Percentiles rank a stretch among this genome's conserved stretches.
Evolutionary conservation across 345 rosid genomes (phyloP).

Genomic region (Eucalyptus brandiana): DNA sequence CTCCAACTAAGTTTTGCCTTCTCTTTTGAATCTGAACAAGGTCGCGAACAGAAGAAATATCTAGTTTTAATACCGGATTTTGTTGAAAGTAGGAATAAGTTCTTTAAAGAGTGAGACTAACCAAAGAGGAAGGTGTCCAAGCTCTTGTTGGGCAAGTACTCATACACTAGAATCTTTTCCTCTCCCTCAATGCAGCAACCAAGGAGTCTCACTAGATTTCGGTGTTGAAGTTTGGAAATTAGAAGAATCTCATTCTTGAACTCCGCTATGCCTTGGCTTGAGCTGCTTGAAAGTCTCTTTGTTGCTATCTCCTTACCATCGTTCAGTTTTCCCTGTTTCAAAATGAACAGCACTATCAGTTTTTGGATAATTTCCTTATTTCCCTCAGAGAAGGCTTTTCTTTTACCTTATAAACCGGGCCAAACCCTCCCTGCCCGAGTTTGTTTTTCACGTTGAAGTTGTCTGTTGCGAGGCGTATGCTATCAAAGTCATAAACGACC

Average conservation of each 20-base stretch:
- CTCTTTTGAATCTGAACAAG: not conserved
- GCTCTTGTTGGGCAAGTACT: conserved; percentile 19
- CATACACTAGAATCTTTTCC: conserved; percentile 51
- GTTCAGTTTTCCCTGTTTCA: conserved; percentile 21
- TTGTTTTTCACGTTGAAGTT: not conserved
- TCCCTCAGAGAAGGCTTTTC: not conserved
- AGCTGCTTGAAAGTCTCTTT: conserved; percentile 39
- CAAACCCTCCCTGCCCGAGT: conserved; percentile 1
- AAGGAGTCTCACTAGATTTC: conserved; percentile 45
- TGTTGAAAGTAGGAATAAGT: not conserved
- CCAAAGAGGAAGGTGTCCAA: conserved; percentile 28
- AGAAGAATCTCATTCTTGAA: conserved; percentile 47
- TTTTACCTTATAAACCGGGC: not conserved
- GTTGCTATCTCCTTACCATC: conserved; percentile 42
- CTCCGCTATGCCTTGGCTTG: conserved; percentile 53
- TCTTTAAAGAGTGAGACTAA: not conserved
- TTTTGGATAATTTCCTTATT: not conserved
- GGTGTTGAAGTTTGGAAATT: conserved; percentile 53
- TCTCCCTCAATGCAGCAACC: conserved; percentile 51
- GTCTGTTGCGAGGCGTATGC: not conserved
- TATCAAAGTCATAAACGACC: not conserved
- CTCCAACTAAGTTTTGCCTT: conserved; percentile 3
- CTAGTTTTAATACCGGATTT: not conserved
- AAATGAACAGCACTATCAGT: not conserved
- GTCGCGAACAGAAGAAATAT: not conserved